phyloP scores from a whole-genome alignment of 805 yeast species.

The Metschnikowia arizonensis region DNA sequence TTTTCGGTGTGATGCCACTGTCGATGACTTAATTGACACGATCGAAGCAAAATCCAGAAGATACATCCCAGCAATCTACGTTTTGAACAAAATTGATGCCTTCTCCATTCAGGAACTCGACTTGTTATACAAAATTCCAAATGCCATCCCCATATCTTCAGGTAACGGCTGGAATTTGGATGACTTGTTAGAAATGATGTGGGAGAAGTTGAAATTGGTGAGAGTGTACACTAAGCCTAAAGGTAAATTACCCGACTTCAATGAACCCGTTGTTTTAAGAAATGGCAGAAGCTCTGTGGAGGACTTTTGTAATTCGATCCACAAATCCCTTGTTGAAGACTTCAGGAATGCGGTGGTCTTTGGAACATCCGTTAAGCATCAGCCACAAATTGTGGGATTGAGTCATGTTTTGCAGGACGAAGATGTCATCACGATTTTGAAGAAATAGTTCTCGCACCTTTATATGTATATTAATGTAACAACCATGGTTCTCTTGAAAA shows the following conservation, averaged over 20 bases:
- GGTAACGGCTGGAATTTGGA: constrained; percentile 97
- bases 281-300: constrained; percentile 79
- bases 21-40: constrained; percentile 93
- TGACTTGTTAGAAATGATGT: constrained; percentile 90
- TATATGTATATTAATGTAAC: neutral
- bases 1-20: constrained; percentile 95
- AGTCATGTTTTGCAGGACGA: constrained; percentile 84
- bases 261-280: constrained; percentile 90
- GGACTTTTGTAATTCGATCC: constrained; percentile 95
- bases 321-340: constrained; percentile 88
- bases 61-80: constrained; percentile 94
- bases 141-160: constrained; percentile 95
- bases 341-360: constrained; percentile 90
- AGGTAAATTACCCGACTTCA: constrained; percentile 89
- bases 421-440: constrained; percentile 93
- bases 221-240: constrained; percentile 97
- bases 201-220: constrained; percentile 86
- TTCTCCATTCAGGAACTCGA: constrained; percentile 92
- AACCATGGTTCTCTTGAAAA: neutral
- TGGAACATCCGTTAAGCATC: constrained; percentile 95
- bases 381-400: constrained; percentile 94
- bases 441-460: constrained; percentile 41
- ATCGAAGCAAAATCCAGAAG: constrained; percentile 86
- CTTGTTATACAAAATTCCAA: constrained; percentile 83
- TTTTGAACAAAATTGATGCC: constrained; percentile 92